Evolutionary conservation across 2,329 filamentous ascomycete species (phyloP).

Genomic region (Fonsecaea nubica): DNA sequence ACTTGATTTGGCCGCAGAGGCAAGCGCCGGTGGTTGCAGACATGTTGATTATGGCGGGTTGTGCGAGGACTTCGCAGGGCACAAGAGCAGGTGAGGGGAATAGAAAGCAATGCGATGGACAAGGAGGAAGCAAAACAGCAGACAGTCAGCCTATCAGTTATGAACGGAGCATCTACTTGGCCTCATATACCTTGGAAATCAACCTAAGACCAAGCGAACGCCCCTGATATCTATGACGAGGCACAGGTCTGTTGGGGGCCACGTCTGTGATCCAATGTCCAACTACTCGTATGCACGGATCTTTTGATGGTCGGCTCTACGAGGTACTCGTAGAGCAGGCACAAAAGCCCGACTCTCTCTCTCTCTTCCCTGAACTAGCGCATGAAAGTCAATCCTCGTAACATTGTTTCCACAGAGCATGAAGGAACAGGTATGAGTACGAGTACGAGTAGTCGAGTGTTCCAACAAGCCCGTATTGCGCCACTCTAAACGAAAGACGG

Average conservation of each 20-base stretch:
- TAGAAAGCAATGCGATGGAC: not conserved
- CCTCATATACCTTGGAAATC: not conserved
- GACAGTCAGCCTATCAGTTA: not conserved
- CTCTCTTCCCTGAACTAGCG: not conserved
- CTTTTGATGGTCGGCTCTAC: not conserved
- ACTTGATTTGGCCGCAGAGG: slow-evolving; percentile 45
- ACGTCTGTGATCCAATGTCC: not conserved
- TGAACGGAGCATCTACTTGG: not conserved
- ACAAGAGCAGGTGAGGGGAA: not conserved
- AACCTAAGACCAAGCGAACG: not conserved
- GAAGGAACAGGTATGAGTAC: no score
- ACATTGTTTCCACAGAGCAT: not conserved
- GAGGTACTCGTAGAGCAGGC: not conserved
- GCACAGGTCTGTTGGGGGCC: not conserved
- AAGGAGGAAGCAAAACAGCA: slow-evolving; percentile 3
- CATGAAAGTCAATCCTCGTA: not conserved
- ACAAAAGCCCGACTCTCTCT: not conserved
- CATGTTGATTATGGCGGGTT: not conserved
- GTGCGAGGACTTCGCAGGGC: not conserved
- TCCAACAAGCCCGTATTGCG: not conserved
- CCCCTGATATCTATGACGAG: not conserved
- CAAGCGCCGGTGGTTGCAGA: slow-evolving; percentile 44
- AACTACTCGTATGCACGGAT: not conserved
- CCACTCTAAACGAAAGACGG: not conserved
- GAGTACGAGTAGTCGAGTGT: not conserved